Evolutionary conservation across 2,329 filamentous ascomycete genomes (phyloP).

Genomic region (Epicoccum sorghinum): DNA sequence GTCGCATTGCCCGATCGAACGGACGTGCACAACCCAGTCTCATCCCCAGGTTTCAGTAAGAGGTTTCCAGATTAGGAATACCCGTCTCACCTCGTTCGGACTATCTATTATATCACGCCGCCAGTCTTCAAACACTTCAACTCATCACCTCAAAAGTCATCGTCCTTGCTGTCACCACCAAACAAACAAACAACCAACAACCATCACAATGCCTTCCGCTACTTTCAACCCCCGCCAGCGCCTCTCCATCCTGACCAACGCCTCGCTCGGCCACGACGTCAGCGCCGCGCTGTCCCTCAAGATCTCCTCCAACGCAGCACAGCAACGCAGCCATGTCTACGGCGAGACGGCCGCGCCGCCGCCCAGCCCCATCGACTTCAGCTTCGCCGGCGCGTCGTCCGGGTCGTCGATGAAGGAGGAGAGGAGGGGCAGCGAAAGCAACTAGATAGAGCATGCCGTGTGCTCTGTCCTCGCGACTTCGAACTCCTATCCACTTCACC

Average conservation of each 20-base stretch:
- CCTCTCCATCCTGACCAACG: conserved; percentile 51
- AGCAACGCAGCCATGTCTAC: conserved; percentile 32
- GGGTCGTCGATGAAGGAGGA: conserved; percentile 20
- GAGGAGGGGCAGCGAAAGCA: conserved; percentile 24
- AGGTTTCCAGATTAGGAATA: background rate
- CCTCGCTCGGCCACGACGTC: conserved; percentile 49
- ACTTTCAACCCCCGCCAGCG: conserved; percentile 47
- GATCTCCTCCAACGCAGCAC: conserved; percentile 40
- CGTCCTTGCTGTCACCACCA: background rate
- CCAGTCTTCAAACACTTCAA: background rate
- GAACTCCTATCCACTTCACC: no score
- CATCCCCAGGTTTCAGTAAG: background rate
- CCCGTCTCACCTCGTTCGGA: background rate
- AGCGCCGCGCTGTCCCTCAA: conserved; percentile 50
- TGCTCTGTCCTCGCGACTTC: no score
- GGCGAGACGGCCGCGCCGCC: conserved; percentile 50
- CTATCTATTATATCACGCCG: background rate
- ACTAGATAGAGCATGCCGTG: background rate
- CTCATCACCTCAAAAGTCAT: background rate
- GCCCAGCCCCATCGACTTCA: conserved; percentile 50
- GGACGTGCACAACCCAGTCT: background rate
- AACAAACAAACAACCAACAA: background rate
- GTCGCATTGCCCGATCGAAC: conserved; percentile 21
- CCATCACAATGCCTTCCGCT: conserved; percentile 33
- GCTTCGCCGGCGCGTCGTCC: conserved; percentile 41